Percentiles rank a stretch among this genome's conserved stretches.
phyloP scores from a whole-genome alignment of 164 flowering plant genomes.

The Kalanchoe fedtschenkoi region DNA sequence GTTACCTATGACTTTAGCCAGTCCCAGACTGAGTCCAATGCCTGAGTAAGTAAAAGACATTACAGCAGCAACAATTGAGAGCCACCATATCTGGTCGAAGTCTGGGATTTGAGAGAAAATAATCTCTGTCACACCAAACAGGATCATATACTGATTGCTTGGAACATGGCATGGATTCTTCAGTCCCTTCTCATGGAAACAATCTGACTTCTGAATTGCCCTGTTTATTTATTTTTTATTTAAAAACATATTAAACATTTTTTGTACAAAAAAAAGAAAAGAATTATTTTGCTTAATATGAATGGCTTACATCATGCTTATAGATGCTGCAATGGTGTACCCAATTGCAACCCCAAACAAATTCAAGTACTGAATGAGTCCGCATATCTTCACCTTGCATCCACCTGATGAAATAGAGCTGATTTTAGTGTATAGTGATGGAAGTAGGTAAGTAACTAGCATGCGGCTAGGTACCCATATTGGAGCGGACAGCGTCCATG shows the following conservation, averaged over 20 bases:
- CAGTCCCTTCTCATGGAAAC: slow-evolving; percentile 35
- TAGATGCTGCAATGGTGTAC: slow-evolving; percentile 45
- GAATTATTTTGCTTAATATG: too few species aligned
- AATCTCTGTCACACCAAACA: slow-evolving; percentile 31
- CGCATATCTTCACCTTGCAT: slow-evolving; percentile 27
- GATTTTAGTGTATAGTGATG: not conserved
- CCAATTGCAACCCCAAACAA: slow-evolving; percentile 41
- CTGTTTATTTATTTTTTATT: slow-evolving; percentile 12
- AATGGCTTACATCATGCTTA: slow-evolving; percentile 42
- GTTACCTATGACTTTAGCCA: slow-evolving; percentile 39
- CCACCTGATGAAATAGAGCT: slow-evolving; percentile 23
- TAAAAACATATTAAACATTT: not conserved
- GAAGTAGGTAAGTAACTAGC: not conserved
- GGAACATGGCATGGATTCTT: slow-evolving; percentile 27
- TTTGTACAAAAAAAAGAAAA: not conserved
- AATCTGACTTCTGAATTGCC: slow-evolving; percentile 48
- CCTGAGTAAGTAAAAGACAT: slow-evolving; percentile 60
- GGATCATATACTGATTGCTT: slow-evolving; percentile 40
- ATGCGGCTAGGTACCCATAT: slow-evolving; percentile 26
- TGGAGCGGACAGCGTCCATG: slow-evolving; percentile 45
- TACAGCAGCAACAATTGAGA: slow-evolving; percentile 51
- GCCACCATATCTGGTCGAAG: slow-evolving; percentile 51
- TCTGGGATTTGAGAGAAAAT: slow-evolving; percentile 43
- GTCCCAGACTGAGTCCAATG: slow-evolving; percentile 44
- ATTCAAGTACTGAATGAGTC: slow-evolving; percentile 28